A percentile compares a stretch with the other conserved stretches of the same genome.
These are phyloP conservation scores for Eucalyptus caleyi DNA, from an alignment of 345 rosid species.

Conservation along the genomic window DNA sequence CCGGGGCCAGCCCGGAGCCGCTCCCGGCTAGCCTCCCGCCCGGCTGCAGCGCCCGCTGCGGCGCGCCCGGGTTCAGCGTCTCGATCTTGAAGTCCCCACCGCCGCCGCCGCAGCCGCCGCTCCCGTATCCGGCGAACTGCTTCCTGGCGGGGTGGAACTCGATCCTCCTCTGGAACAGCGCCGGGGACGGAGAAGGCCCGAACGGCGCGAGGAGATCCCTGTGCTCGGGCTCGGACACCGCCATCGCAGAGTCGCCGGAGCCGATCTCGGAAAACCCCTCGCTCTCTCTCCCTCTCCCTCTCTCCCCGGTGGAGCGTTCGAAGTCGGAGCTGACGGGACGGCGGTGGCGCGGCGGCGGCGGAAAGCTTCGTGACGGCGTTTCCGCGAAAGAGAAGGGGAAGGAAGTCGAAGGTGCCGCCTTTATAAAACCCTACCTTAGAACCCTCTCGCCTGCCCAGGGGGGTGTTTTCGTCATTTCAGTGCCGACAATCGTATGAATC, in stretches of 20 bases:
- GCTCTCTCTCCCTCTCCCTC: not conserved
- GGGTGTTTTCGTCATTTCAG: not conserved
- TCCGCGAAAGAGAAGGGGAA: conserved; percentile 11
- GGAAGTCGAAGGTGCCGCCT: not conserved
- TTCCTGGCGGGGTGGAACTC: conserved; percentile 63
- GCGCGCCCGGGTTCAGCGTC: conserved; percentile 49
- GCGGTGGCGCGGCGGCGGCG: not conserved
- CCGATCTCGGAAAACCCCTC: not conserved
- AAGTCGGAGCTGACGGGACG: not conserved
- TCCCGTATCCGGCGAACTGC: conserved; percentile 25
- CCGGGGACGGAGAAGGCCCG: not conserved
- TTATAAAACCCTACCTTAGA: conserved; percentile 51
- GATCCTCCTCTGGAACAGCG: conserved; percentile 21
- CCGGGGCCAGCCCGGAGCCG: not conserved
- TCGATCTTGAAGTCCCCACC: conserved; percentile 56
- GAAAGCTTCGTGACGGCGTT: conserved; percentile 27
- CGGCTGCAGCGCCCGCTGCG: not conserved
- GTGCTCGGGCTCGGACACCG: not conserved
- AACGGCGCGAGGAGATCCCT: not conserved
- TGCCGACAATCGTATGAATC: not conserved
- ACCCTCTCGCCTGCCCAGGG: not conserved
- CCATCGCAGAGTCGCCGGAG: not conserved
- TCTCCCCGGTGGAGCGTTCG: not conserved
- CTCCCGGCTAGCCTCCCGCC: not conserved
- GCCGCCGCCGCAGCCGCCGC: not conserved